Base-by-base conservation (phyloP, 2,329 filamentous ascomycete genomes). In the Colletotrichum sidae region DNA sequence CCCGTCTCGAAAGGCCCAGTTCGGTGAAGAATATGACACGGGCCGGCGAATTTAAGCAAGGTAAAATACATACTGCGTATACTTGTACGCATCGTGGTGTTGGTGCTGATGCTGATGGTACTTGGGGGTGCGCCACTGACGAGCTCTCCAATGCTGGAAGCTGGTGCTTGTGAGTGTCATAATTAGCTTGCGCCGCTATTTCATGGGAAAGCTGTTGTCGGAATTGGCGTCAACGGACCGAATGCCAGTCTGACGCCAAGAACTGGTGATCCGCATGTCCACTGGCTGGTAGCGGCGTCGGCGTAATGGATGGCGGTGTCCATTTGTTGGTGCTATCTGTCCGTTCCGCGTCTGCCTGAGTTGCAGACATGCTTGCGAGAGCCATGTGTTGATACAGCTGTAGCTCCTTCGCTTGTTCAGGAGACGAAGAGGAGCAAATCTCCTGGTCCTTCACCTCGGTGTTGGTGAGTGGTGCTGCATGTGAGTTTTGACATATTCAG, bases 1-100 rank as follows among this genome's bases (percentile, higher is more conserved):
- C 25, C 25, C 25, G 52, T 56, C 59, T 57, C 33, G 15, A 38
- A 33, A 45, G 11, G 34, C 39, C 56, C 42, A 17, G 57, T 38
- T 51, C 51, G 50, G 44, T 55, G 61, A 65, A 65, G 61, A 65
- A 65, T 50, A 25, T 61, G 44, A 50, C 55, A 54, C 55, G 49
- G 60, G 60, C 55, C 42, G 37, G 25, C 25, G 3, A 5, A 4
- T 25, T 25, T 25, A 4, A 25, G 25, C 25, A 25, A 25, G 25
- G 25, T 25, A 25, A 44, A 44, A 44, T 13, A 11, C 42, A 44
- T 44, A 44, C 17, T 17, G 17, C 17, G 17, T 17, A 17, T 17
- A 17, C 17, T 17, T 17, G 17, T 25, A 25, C 25, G 25, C 25
- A 25, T 25, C 4, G 25, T 25, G 25, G 25, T 25, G 25, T 25